Evolutionary conservation across 108 stramenopile species (phyloP), one percentile per base, ranked within the genome.

Genomic region (Ochromonas danica): DNA sequence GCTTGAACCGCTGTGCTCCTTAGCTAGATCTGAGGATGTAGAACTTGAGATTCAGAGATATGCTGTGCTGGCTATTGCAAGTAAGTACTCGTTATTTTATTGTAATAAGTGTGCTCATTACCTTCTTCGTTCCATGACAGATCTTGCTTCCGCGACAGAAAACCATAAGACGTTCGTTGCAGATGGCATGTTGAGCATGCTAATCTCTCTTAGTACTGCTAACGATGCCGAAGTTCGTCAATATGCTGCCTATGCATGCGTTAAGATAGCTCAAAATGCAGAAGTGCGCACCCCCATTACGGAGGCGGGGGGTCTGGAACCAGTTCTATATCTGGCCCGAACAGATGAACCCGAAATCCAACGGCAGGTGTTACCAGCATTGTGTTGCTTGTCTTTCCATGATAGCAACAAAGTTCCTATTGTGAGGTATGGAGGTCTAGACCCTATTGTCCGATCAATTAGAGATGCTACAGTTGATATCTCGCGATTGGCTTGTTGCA

Each of bases 191-290:
- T 84, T 94, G 39, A 86, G 91, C 33, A 87, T 92, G 71, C 89
- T 94, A 6, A 86, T 92, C 42, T 91, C 90, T 0, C 88, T 92
- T 28, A 89, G 89, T 6, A 91, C 84, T 81, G 90, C 92, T 0
- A 81, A 82, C 0, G 92, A 92, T 79, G 61, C 88, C 17, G 89
- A 90, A 71, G 87, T 92, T 41, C 85, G 92, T 36, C 89, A 92
- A 71, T 92, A 90, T 80, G 91, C 93, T 61, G 93, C 93, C 0
- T 90, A 88, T 79, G 92, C 92, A 42, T 71, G 91, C 3, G 90
- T 91, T 17, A 90, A 91, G 79, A 78, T 94, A 0, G 90, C 90
- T 1, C 87, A 85, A 39, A 94, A 94, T 79, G 81, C 88, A 1
- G 89, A 94, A 51, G 89, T 92, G 77, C 84, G 90, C 62, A 83